A percentile compares a stretch with the other conserved stretches of the same genome.
These are phyloP conservation scores for Psilocybe mexicana DNA, from an alignment of 1,284 basidiomycete species.

Conservation along the genomic window DNA sequence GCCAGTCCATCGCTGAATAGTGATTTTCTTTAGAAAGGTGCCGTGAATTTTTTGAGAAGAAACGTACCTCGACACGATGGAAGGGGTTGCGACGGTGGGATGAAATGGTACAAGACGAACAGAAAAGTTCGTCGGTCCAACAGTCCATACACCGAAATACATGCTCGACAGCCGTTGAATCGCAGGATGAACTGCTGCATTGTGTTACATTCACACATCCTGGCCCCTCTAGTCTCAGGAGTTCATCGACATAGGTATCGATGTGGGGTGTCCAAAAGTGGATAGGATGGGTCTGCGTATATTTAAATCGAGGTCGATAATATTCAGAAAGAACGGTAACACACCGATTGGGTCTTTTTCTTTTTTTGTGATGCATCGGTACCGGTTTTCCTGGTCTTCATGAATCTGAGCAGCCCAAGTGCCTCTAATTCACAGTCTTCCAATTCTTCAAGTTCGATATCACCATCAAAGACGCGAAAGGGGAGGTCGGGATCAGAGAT, in stretches of 20 bases:
- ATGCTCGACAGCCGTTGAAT: neutral
- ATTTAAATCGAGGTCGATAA: neutral
- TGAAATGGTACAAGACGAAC: neutral
- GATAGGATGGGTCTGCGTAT: neutral
- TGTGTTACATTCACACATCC: too few species aligned
- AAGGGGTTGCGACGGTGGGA: neutral
- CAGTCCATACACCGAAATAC: neutral
- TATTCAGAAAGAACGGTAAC: neutral
- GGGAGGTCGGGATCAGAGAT: neutral
- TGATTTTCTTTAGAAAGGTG: neutral
- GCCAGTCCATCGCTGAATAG: constrained; percentile 9
- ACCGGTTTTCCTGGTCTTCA: neutral
- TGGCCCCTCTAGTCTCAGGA: neutral
- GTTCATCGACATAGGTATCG: neutral
- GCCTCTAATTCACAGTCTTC: neutral
- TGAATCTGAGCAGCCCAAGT: neutral
- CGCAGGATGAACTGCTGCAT: neutral
- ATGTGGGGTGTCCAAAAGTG: neutral
- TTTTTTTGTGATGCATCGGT: neutral
- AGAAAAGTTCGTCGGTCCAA: neutral
- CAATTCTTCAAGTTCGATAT: neutral
- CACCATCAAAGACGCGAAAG: neutral
- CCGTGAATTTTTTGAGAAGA: neutral
- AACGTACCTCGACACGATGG: constrained; percentile 14
- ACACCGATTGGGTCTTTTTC: neutral